Evolutionary conservation across 2,329 filamentous ascomycete genomes (phyloP).

Genomic region (Myriosclerotinia curreyana): DNA sequence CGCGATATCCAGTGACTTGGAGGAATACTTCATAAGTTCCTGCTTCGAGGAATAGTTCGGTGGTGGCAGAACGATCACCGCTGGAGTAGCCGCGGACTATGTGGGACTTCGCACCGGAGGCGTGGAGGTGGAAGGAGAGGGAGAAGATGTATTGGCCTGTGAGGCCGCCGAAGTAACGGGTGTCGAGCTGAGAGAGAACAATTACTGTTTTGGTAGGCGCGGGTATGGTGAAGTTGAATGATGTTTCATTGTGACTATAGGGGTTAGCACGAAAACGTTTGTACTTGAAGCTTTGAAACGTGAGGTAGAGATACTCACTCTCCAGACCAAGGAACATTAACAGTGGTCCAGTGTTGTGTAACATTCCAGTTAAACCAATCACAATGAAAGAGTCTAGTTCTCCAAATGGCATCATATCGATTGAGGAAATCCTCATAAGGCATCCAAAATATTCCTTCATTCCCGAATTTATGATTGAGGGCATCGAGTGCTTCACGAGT

Average conservation of each 20-base stretch:
- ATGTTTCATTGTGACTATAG: slow-evolving; percentile 52
- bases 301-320: slow-evolving; percentile 25
- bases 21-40: slow-evolving; percentile 55
- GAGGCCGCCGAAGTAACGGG: slow-evolving; percentile 58
- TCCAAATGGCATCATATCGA: slow-evolving; percentile 57
- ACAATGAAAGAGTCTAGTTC: slow-evolving; percentile 56
- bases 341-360: slow-evolving; percentile 57
- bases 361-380: slow-evolving; percentile 50
- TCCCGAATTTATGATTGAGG: slow-evolving; percentile 56
- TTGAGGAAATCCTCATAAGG: slow-evolving; percentile 57
- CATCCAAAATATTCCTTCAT: slow-evolving; percentile 61
- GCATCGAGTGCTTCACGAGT: slow-evolving; percentile 54
- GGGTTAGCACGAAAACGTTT: background rate
- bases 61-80: slow-evolving; percentile 53
- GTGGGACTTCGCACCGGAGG: slow-evolving; percentile 51
- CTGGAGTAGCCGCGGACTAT: slow-evolving; percentile 47
- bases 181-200: slow-evolving; percentile 54
- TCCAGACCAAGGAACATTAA: slow-evolving; percentile 58
- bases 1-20: slow-evolving; percentile 49
- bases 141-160: slow-evolving; percentile 52
- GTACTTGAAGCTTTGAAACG: too few species aligned
- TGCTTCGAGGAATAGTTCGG: slow-evolving; percentile 54
- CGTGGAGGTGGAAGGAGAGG: slow-evolving; percentile 48
- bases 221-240: slow-evolving; percentile 55
- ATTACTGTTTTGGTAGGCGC: slow-evolving; percentile 54